A percentile compares a stretch with the other conserved stretches of the same genome.
Conservation (phyloP, 2,329 filamentous ascomycete species). For the Pseudogymnoascus sp. region DNA sequence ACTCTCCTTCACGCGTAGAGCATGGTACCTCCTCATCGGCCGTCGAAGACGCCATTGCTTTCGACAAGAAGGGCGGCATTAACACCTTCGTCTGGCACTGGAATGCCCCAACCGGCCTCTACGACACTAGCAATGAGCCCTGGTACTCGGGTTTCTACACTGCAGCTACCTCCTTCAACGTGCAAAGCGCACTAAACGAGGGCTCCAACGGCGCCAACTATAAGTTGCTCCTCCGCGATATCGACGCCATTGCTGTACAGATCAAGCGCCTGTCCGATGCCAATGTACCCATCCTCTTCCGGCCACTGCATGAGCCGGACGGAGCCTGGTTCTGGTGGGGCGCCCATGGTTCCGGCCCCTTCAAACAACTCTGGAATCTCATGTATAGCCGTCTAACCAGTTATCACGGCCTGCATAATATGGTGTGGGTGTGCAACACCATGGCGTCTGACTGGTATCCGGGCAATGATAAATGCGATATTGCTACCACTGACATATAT, state of each 20-base stretch:
- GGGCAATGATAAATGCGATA: slow-evolving; percentile 38
- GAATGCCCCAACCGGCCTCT: slow-evolving; percentile 35
- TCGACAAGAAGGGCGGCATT: slow-evolving; percentile 37
- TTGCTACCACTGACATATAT: slow-evolving; percentile 41
- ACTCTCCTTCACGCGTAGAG: slow-evolving; percentile 39
- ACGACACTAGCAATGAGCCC: slow-evolving; percentile 34
- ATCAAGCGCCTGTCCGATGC: slow-evolving; percentile 37
- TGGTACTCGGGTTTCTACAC: slow-evolving; percentile 46
- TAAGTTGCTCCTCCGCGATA: slow-evolving; percentile 38
- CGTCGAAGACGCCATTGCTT: slow-evolving; percentile 40
- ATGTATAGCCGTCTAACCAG: slow-evolving; percentile 39
- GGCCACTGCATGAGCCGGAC: slow-evolving; percentile 44
- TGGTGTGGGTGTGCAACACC: slow-evolving; percentile 45
- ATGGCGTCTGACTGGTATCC: slow-evolving; percentile 40
- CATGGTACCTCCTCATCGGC: slow-evolving; percentile 22
- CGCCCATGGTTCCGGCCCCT: slow-evolving; percentile 38
- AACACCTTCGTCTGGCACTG: slow-evolving; percentile 43
- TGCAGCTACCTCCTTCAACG: slow-evolving; percentile 40
- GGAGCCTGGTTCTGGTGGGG: slow-evolving; percentile 48
- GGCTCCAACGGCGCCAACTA: slow-evolving; percentile 38
- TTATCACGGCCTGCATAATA: slow-evolving; percentile 38
- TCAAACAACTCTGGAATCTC: slow-evolving; percentile 37
- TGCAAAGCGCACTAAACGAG: slow-evolving; percentile 35
- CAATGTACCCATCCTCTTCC: slow-evolving; percentile 38
- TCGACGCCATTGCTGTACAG: slow-evolving; percentile 41